Percentiles rank a stretch among this genome's conserved stretches.
Conservation (phyloP, 371 early-diverging fungal genomes). For the Mucor saturninus region DNA sequence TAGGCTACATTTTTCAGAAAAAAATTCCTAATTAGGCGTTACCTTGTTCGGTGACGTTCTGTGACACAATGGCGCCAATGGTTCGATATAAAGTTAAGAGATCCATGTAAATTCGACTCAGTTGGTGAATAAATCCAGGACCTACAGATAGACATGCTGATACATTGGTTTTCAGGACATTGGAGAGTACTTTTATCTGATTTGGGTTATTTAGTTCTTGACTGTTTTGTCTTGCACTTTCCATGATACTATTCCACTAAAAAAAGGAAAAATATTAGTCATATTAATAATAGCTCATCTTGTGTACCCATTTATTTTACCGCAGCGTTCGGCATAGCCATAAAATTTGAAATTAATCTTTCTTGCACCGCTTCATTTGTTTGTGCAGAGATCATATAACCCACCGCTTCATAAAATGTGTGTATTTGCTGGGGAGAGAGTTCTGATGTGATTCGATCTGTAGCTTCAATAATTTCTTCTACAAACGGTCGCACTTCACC, state of each 20-base stretch:
- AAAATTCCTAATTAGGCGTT: not conserved
- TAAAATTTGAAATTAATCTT: constrained; percentile 79
- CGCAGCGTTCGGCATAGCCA: constrained; percentile 86
- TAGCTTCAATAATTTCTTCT: constrained; percentile 86
- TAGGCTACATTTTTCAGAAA: not conserved
- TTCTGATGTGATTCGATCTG: constrained; percentile 84
- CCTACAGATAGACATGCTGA: constrained; percentile 90
- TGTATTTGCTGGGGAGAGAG: constrained; percentile 91
- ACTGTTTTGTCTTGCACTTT: constrained; percentile 70
- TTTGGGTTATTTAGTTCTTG: constrained; percentile 78
- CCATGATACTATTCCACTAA: constrained; percentile 82
- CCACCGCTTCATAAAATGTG: constrained; percentile 97
- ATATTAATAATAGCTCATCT: not conserved
- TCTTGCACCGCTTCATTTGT: constrained; percentile 74
- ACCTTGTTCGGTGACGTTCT: constrained; percentile 69
- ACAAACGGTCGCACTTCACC: constrained; percentile 90
- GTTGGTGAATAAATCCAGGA: constrained; percentile 81
- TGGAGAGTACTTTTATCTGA: constrained; percentile 84
- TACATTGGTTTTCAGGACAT: constrained; percentile 94
- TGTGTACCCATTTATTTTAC: constrained; percentile 61
- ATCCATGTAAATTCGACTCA: constrained; percentile 87
- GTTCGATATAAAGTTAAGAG: constrained; percentile 91
- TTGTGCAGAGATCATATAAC: constrained; percentile 94
- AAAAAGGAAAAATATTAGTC: constrained; percentile 8
- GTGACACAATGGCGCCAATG: constrained; percentile 83